Conservation (phyloP, 2,329 filamentous ascomycete species). For the Ustilaginoidea virens region DNA sequence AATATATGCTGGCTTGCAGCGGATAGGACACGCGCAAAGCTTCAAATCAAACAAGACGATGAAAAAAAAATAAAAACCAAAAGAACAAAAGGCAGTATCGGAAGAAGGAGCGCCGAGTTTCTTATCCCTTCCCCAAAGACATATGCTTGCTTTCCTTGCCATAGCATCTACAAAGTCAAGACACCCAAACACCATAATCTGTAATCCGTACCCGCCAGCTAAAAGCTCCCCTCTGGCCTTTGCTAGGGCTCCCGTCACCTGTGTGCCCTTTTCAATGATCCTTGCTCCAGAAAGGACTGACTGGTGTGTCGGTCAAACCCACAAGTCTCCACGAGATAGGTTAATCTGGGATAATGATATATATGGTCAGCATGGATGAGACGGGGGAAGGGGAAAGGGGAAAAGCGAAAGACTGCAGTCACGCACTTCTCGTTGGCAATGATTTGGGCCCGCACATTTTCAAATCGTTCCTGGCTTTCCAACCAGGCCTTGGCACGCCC, state of each 20-base stretch:
- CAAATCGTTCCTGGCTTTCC: conserved; percentile 59
- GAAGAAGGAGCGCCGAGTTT: no score
- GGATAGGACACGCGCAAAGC: no score
- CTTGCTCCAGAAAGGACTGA: conserved; percentile 26
- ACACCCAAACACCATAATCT: no score
- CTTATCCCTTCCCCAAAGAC: no score
- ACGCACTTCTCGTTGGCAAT: conserved; percentile 65
- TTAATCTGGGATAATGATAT: conserved; percentile 20
- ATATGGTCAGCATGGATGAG: conserved; percentile 8
- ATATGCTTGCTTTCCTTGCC: no score
- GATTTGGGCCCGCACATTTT: conserved; percentile 53
- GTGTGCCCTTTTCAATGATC: conserved; percentile 19
- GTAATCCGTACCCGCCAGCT: no score
- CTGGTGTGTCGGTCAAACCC: conserved; percentile 40
- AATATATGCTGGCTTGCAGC: no score
- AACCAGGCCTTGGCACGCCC: conserved; percentile 54
- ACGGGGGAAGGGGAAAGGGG: not conserved
- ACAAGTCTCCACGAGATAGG: conserved; percentile 34
- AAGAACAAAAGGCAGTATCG: no score
- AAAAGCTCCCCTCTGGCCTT: conserved; percentile 4
- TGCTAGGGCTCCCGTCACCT: conserved; percentile 13
- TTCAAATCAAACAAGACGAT: no score
- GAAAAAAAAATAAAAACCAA: no score
- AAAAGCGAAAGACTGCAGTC: not conserved
- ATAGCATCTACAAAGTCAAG: no score